Conservation (phyloP, 208 protist genomes). For the Leishmania mexicana region DNA sequence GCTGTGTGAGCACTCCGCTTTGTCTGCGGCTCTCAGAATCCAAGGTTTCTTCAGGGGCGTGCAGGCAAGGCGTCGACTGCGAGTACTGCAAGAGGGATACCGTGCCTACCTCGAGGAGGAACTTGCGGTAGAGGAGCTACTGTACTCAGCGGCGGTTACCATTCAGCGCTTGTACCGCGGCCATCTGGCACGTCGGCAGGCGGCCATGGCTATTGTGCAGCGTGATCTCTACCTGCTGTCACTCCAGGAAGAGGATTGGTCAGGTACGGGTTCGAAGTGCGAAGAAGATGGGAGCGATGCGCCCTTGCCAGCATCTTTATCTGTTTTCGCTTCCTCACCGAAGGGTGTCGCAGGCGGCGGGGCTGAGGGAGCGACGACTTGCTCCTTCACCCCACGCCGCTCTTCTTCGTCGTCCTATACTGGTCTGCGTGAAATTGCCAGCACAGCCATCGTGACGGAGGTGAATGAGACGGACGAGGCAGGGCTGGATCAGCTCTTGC, state of each 20-base stretch:
- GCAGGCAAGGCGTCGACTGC: slow-evolving; percentile 18
- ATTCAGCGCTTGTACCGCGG: slow-evolving; percentile 63
- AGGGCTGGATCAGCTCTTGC: background rate
- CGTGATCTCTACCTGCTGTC: slow-evolving; percentile 31
- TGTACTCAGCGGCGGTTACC: slow-evolving; percentile 36
- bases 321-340: background rate
- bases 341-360: background rate
- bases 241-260: slow-evolving; percentile 9
- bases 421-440: background rate
- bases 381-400: background rate
- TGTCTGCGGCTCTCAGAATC: slow-evolving; percentile 32
- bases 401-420: background rate
- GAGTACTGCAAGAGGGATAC: slow-evolving; percentile 8
- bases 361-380: background rate
- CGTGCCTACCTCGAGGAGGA: slow-evolving; percentile 24
- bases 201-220: slow-evolving; percentile 23
- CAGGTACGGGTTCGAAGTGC: slow-evolving; percentile 14
- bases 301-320: background rate
- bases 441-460: slow-evolving; percentile 23
- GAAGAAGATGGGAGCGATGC: slow-evolving; percentile 6
- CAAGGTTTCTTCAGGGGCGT: slow-evolving; percentile 31
- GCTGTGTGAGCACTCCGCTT: background rate
- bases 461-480: slow-evolving; percentile 20
- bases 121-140: slow-evolving; percentile 35
- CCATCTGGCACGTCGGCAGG: slow-evolving; percentile 37